Base-by-base conservation (phyloP, 169 alveolate species). In the Cryptosporidium baileyi region DNA sequence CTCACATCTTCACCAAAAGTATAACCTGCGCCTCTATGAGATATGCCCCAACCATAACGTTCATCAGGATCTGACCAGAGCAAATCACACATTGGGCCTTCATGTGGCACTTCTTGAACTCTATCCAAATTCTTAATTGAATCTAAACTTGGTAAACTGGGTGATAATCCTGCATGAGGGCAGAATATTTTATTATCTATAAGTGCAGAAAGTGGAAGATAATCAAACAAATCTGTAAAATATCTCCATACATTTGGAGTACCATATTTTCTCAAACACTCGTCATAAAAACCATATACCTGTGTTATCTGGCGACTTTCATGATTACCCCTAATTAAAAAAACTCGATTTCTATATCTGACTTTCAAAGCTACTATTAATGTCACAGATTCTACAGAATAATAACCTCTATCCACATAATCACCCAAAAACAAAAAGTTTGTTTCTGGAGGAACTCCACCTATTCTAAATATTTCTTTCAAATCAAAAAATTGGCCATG, bases 31-130 rank as follows among this genome's bases (percentile, higher is more conserved):
- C 99, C 99, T 80, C 99, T 92, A 8, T 99, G 99, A 52, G 98
- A 94, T 49, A 96, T 94, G 19, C 98, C 98, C 99, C 99, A 98
- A 41, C 99, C 99, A 65, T 92, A 89, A 54, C 95, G 94, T 45
- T 98, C 99, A 81, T 98, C 99, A 5, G 99, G 99, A 90, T 98
- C 99, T 43, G 99, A 95, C 99, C 99, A 98, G 91, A 98, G 93
- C 54, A 98, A 90, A 89, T 98, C 99, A 85, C 99, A 97, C 99
- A 98, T 97, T 9, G 99, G 99, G 6, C 99, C 99, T 89, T 97
- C 99, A 89, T 97, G 99, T 2, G 99, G 99, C 19, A 98, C 99
- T 92, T 98, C 99, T 82, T 96, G 88, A 9, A 88, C 80, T 1
- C 96, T 81, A 54, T 96, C 98, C 49, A 97, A 92, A 49, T 94